Evolutionary conservation across 345 rosid species (phyloP), one percentile per base, ranked within the genome.

Genomic region (Populus nigra): DNA sequence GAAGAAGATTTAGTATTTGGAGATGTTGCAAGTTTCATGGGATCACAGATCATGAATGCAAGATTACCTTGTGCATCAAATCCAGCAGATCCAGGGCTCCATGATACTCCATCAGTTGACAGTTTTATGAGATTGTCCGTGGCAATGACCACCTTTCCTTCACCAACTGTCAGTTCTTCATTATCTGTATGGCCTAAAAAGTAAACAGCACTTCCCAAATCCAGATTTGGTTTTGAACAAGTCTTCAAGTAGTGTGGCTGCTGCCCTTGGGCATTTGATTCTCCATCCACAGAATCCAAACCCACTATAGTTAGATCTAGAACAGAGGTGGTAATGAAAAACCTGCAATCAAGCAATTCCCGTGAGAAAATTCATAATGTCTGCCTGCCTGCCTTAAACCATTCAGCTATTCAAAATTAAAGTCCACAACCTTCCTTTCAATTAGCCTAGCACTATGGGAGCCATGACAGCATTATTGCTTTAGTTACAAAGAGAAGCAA

Each of bases 41-140:
- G 99, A 84, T 95, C 98, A 31, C 99, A 95, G 45, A 93, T 88
- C 92, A 95, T 95, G 86, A 95, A 95, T 33, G 99, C 97, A 12
- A 95, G 96, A 83, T 93, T 95, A 47, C 96, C 97, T 18, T 91
- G 94, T 33, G 82, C 90, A 85, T 95, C 99, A 77, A 95, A 95
- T 55, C 99, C 99, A 43, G 98, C 98, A 23, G 99, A 93, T 57
- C 98, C 98, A 47, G 93, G 96, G 80, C 86, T 87, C 98, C 93
- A 95, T 0, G 76, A 53, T 77, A 89, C 88, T 67, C 94, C 99
- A 81, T 91, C 89, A 3, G 93, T 93, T 18, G 93, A 95, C 36
- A 95, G 86, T 80, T 95, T 95, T 68, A 95, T 85, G 79, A 95
- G 98, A 89, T 88, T 95, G 75, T 93, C 98, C 0, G 97, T 95